Conservation (phyloP, 2,329 filamentous ascomycete genomes). For the Cadophora gregata region DNA sequence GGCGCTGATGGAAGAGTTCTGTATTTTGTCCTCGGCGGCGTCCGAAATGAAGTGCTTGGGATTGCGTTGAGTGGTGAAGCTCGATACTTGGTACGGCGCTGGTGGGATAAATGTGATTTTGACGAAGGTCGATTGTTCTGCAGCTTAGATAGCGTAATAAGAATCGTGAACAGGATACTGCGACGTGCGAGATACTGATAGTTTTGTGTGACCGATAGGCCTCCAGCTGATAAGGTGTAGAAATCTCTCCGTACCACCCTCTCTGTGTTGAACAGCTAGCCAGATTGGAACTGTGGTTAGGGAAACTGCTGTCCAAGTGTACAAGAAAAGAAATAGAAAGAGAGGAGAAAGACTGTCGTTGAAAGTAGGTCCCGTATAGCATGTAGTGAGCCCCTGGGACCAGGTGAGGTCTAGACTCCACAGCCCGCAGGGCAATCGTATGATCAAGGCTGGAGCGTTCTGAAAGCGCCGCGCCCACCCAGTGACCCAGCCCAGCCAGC, state of each 20-base stretch:
- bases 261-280: background rate
- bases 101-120: slow-evolving; percentile 17
- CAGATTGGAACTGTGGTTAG: background rate
- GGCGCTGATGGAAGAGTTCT: slow-evolving; percentile 28
- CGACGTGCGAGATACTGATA: background rate
- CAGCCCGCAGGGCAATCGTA: background rate
- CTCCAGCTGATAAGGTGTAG: background rate
- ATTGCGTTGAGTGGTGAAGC: slow-evolving; percentile 20
- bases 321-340: background rate
- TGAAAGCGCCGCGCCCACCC: background rate
- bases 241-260: background rate
- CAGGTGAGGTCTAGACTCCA: slow-evolving; percentile 4
- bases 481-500: background rate
- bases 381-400: background rate
- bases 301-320: background rate
- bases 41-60: slow-evolving; percentile 21
- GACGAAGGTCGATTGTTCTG: slow-evolving; percentile 14
- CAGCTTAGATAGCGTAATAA: slow-evolving; percentile 11
- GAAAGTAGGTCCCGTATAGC: slow-evolving; percentile 9
- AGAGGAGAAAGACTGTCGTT: slow-evolving; percentile 6
- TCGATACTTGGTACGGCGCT: slow-evolving; percentile 26
- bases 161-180: background rate
- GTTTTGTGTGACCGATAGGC: background rate
- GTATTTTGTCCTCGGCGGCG: slow-evolving; percentile 29
- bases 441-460: slow-evolving; percentile 1